phyloP scores from a whole-genome alignment of 257 asterid species.

The Salvia miltiorrhiza region DNA sequence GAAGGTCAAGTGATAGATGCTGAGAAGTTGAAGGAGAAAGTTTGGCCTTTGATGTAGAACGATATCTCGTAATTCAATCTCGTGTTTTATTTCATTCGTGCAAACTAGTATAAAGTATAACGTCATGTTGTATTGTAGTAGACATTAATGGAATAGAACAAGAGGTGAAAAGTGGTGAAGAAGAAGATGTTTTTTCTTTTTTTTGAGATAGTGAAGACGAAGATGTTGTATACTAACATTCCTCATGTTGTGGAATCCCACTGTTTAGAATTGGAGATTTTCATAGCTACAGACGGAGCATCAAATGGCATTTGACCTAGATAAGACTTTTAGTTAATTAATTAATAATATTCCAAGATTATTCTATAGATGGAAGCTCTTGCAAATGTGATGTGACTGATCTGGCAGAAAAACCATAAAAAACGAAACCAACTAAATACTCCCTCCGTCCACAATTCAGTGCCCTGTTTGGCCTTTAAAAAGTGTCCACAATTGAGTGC shows the following conservation, averaged over 20 bases:
- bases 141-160: background rate
- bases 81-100: conserved; percentile 1
- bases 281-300: background rate
- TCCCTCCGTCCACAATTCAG: no score
- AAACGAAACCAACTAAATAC: background rate
- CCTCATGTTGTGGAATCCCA: conserved; percentile 5
- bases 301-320: background rate
- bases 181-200: no score
- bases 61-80: background rate
- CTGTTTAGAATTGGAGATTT: conserved; percentile 14
- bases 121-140: background rate
- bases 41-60: conserved; percentile 23
- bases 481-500: no score
- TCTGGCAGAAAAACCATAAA: background rate
- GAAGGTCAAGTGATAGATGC: conserved; percentile 34
- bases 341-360: background rate
- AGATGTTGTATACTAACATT: background rate
- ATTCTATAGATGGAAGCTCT: background rate
- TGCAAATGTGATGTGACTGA: background rate
- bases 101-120: background rate
- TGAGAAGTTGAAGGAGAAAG: conserved; percentile 44
- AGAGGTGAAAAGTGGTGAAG: background rate
- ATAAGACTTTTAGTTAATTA: background rate
- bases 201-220: no score
- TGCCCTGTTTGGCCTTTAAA: no score